phyloP scores from a whole-genome alignment of 1,284 basidiomycete genomes.

The Cutaneotrichosporon mucoides region DNA sequence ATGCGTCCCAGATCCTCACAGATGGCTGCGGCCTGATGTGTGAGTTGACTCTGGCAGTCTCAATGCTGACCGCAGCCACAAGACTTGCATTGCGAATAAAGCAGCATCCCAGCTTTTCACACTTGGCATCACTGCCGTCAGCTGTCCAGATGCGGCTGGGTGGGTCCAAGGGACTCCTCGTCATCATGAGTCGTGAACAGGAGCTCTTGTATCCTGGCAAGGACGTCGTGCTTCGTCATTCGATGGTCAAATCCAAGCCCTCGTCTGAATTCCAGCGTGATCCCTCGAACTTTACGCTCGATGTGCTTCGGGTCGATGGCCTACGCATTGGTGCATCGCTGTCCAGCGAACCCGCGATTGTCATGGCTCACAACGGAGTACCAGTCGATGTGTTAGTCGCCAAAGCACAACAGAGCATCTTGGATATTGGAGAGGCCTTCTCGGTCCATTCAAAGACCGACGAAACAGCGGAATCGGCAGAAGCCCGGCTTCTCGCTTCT shows the following conservation, averaged over 20 bases:
- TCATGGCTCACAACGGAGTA: slow-evolving; percentile 32
- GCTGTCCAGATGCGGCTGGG: slow-evolving; percentile 37
- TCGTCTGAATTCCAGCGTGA: slow-evolving; percentile 16
- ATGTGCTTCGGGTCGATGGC: slow-evolving; percentile 27
- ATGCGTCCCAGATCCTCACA: slow-evolving; percentile 20
- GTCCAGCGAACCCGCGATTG: slow-evolving; percentile 30
- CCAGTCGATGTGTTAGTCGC: slow-evolving; percentile 21
- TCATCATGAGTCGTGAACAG: slow-evolving; percentile 31
- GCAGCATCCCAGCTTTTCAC: slow-evolving; percentile 13
- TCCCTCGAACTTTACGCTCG: slow-evolving; percentile 28
- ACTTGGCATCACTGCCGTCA: slow-evolving; percentile 17
- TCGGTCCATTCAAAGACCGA: slow-evolving; percentile 8
- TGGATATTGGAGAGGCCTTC: slow-evolving; percentile 22
- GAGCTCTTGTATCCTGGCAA: slow-evolving; percentile 19
- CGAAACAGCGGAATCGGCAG: slow-evolving; percentile 23
- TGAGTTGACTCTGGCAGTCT: slow-evolving; percentile 7
- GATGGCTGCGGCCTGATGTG: slow-evolving; percentile 45
- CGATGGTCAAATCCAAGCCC: slow-evolving; percentile 37
- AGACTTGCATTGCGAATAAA: slow-evolving; percentile 24
- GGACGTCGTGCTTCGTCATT: slow-evolving; percentile 34
- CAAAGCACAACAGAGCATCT: slow-evolving; percentile 20
- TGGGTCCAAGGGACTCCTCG: slow-evolving; percentile 39
- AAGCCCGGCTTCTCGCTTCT: slow-evolving; percentile 17
- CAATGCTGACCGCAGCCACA: slow-evolving; percentile 18
- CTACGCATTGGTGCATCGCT: slow-evolving; percentile 27